These are phyloP conservation scores for Rosa multiflora DNA, from an alignment of 306 rosid species.

Conservation along the genomic window DNA sequence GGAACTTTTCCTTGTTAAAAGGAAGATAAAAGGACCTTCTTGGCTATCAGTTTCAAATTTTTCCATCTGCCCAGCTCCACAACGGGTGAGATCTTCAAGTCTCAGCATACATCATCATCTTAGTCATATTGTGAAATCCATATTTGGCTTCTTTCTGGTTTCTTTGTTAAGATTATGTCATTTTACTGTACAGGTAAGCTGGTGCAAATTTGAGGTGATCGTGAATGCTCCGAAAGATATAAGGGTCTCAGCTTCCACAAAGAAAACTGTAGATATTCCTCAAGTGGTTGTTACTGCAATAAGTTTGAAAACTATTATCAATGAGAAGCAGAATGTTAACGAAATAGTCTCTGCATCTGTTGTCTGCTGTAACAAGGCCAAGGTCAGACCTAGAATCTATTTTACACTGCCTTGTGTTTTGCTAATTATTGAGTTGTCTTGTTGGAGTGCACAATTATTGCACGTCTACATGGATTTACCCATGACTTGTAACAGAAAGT, in stretches of 20 bases:
- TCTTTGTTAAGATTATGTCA: constrained; percentile 27
- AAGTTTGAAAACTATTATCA: constrained; percentile 74
- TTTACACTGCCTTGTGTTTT: constrained; percentile 22
- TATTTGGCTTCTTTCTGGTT: background rate
- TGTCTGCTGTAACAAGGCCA: constrained; percentile 76
- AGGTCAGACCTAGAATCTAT: constrained; percentile 54
- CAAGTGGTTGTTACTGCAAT: constrained; percentile 74
- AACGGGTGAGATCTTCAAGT: constrained; percentile 58
- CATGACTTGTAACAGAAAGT: background rate
- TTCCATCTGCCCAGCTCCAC: constrained; percentile 49
- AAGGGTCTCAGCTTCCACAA: constrained; percentile 51
- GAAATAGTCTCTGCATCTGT: constrained; percentile 96
- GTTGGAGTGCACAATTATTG: background rate
- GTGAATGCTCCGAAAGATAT: constrained; percentile 77
- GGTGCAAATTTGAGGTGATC: constrained; percentile 94
- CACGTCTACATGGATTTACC: background rate
- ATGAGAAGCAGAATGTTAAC: constrained; percentile 64
- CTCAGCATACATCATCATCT: background rate
- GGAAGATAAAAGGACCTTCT: constrained; percentile 90
- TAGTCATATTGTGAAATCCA: background rate
- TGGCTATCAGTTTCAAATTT: constrained; percentile 76
- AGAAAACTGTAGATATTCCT: constrained; percentile 59
- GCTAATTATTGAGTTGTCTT: constrained; percentile 4
- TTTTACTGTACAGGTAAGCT: constrained; percentile 70
- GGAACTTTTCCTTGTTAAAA: constrained; percentile 83